Conservation (phyloP, 345 rosid species). For the Brassica nigra region DNA sequence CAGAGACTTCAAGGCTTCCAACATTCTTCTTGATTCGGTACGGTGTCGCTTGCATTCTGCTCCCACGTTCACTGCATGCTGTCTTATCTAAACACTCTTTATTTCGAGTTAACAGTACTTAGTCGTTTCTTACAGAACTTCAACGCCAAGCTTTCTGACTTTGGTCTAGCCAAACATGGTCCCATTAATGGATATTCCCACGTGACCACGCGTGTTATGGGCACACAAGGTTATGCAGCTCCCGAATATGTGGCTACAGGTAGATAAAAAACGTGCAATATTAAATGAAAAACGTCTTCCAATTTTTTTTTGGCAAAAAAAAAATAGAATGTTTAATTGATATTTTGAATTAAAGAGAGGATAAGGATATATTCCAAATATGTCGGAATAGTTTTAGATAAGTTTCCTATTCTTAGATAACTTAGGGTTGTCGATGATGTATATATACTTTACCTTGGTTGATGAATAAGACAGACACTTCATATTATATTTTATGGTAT, state of each 20-base stretch:
- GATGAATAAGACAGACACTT: too few species aligned
- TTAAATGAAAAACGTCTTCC: neutral
- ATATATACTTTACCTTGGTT: too few species aligned
- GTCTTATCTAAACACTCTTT: neutral
- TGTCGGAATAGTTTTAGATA: too few species aligned
- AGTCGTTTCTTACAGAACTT: conserved; percentile 49
- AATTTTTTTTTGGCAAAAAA: neutral
- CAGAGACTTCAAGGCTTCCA: conserved; percentile 86
- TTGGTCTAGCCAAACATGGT: conserved; percentile 77
- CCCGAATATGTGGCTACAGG: conserved; percentile 87
- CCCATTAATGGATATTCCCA: conserved; percentile 71
- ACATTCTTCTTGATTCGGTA: conserved; percentile 83
- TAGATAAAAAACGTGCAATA: conserved; percentile 23
- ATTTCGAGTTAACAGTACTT: neutral
- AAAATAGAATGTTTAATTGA: neutral
- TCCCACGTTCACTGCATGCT: conserved; percentile 16
- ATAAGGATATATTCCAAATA: too few species aligned
- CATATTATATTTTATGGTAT: too few species aligned
- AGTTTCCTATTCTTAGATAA: too few species aligned
- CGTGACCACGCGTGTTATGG: conserved; percentile 68
- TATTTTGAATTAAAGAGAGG: too few species aligned
- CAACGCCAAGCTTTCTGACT: conserved; percentile 80
- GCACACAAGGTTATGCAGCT: conserved; percentile 88
- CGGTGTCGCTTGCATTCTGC: neutral
- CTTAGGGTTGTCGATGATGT: too few species aligned